Base-by-base conservation (phyloP, 495 filamentous ascomycete genomes). In the Delitschia confertaspora region DNA sequence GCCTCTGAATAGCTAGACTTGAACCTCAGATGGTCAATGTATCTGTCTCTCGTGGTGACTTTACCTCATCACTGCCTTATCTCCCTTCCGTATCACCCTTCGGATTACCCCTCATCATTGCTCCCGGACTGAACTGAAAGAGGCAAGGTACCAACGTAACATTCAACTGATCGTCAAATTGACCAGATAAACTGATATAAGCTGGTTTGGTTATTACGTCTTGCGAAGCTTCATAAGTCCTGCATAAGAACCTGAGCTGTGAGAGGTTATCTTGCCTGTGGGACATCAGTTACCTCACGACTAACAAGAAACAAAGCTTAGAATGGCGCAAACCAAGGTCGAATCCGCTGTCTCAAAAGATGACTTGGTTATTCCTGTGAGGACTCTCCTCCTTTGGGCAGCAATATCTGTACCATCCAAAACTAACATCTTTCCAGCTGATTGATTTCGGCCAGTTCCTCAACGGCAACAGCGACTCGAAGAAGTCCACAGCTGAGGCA, bases 401-500 rank as follows among this genome's bases (percentile, higher is more conserved):
- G 13, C 31, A 4, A 6, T 5, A 6, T 17, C 32, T 5, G 7
- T 17, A 34, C 6, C 6, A 11, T 14, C 13, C 6, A 17, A 14
- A 11, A 34, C 13, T 14, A 7, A 5, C 13, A 13, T 20, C 45
- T 22, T 14, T 27, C 24, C 61, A 93, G 85, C 74, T 95, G 49
- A 87, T 96, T 49, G 81, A 93, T 66, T 93, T 95, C 60, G 72
- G 71, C 16, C 73, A 72, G 43, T 93, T 93, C 62, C 73, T 85
- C 21, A 60, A 75, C 31, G 80, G 78, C 3, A 72, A 71, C 11
- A 66, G 76, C 0, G 60, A 74, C 23, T 69, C 82, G 32, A 83
- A 81, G 47, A 67, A 71, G 40, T 56, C 72, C 33, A 78, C 83
- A 4, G 88, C 87, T 2, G 58, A 75, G 20, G 71, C 79, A 26